Percentiles rank a stretch among this genome's conserved stretches.
These are phyloP conservation scores for Phytophthora nicotianae DNA, from an alignment of 352 stramenopile genomes.

Conservation along the genomic window DNA sequence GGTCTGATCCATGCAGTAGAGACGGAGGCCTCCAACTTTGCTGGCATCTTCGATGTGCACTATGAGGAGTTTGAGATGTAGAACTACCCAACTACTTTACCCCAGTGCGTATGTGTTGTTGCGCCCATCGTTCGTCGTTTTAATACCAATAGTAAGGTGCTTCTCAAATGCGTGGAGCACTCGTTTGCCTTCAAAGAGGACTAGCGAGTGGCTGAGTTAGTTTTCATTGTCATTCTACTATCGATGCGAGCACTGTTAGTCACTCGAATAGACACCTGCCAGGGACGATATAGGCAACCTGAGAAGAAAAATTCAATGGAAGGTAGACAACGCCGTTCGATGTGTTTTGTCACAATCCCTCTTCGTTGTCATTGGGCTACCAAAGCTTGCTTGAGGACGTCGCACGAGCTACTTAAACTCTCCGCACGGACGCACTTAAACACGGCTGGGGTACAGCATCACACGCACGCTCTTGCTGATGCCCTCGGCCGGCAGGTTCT, in stretches of 20 bases:
- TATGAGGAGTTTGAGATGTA: constrained; percentile 92
- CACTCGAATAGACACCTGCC: no score
- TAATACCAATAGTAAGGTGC: constrained; percentile 35
- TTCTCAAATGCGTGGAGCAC: constrained; percentile 14
- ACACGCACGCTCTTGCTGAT: constrained; percentile 98
- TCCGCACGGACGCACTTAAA: constrained; percentile 79
- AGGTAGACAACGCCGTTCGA: constrained; percentile 15
- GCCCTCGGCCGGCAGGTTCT: constrained; percentile 96
- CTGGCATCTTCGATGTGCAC: constrained; percentile 89
- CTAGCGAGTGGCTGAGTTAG: no score
- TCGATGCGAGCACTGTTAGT: no score
- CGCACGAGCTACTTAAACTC: constrained; percentile 27
- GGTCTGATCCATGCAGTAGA: constrained; percentile 80
- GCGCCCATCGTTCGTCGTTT: constrained; percentile 27
- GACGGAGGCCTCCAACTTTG: constrained; percentile 73
- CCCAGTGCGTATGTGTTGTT: constrained; percentile 34
- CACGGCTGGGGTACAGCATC: constrained; percentile 99
- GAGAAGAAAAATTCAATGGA: constrained; percentile 11
- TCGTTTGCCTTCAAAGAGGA: not conserved
- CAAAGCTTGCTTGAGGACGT: constrained; percentile 35
- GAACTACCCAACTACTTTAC: constrained; percentile 29
- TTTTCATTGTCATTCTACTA: no score
- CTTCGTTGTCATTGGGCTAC: constrained; percentile 56
- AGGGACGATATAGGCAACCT: no score
- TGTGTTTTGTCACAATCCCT: constrained; percentile 51